These are phyloP conservation scores for Whalleya microplaca DNA, from an alignment of 2,329 filamentous ascomycete species.

Conservation along the genomic window DNA sequence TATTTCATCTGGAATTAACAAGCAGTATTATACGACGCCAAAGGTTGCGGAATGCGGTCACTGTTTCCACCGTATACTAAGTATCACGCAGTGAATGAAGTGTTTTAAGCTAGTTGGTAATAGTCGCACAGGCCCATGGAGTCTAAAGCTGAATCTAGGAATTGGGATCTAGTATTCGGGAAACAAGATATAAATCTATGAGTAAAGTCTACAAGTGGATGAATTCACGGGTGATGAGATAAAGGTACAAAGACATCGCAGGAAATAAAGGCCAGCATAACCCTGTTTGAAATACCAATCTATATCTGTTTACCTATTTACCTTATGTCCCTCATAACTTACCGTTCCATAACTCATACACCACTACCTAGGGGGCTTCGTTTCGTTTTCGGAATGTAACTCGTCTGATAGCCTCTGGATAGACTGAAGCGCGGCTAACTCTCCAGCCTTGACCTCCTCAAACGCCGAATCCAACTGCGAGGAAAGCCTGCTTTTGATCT, in stretches of 20 bases:
- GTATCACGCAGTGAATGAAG: too few relatives aligned
- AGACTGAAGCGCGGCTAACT: neutral
- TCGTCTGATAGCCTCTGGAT: neutral
- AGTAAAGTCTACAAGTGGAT: neutral
- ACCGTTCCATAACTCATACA: neutral
- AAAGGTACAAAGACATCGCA: neutral
- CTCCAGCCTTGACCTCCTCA: neutral
- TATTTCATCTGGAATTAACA: too few relatives aligned
- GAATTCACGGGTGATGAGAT: neutral
- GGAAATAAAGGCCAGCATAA: neutral
- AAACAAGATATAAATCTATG: too few relatives aligned
- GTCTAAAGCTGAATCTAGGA: too few relatives aligned
- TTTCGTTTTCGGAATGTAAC: neutral
- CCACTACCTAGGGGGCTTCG: neutral
- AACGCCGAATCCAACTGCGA: neutral
- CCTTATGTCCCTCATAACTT: neutral
- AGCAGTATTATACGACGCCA: too few relatives aligned
- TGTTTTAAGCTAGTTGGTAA: too few relatives aligned
- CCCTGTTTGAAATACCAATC: neutral
- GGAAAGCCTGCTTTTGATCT: neutral
- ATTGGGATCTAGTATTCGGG: too few relatives aligned
- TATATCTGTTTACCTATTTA: neutral
- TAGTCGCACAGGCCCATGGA: too few relatives aligned
- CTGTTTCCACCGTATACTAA: too few relatives aligned
- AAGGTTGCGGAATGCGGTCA: too few relatives aligned